Evolutionary conservation across 225 moss, liverwort and hornwort species (phyloP).

Genomic region (Sphagnum tenellum): DNA sequence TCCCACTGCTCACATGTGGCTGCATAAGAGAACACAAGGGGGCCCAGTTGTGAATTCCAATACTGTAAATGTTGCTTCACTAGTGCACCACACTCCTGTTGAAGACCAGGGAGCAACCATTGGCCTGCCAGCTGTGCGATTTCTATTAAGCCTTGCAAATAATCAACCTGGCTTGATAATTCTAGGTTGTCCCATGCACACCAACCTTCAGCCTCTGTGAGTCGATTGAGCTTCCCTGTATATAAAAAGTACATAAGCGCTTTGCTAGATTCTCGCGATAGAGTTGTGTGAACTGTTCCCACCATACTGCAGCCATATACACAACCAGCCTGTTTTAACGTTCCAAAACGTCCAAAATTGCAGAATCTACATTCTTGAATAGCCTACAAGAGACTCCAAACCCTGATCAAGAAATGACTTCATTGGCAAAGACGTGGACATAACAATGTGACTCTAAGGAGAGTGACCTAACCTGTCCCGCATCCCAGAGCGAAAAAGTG

Average conservation of each 20-base stretch:
- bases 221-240: slow-evolving; percentile 31
- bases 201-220: slow-evolving; percentile 25
- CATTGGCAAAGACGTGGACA: too few species aligned
- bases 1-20: slow-evolving; percentile 47
- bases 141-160: slow-evolving; percentile 49
- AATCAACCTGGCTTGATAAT: slow-evolving; percentile 27
- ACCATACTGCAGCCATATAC: slow-evolving; percentile 25
- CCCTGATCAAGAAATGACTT: too few species aligned
- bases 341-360: too few species aligned
- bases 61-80: slow-evolving; percentile 43
- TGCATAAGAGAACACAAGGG: slow-evolving; percentile 40
- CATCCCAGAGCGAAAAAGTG: slow-evolving; percentile 76
- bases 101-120: slow-evolving; percentile 48
- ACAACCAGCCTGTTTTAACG: background rate
- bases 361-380: too few species aligned
- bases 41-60: slow-evolving; percentile 43
- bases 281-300: slow-evolving; percentile 30
- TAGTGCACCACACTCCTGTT: slow-evolving; percentile 25
- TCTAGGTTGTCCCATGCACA: slow-evolving; percentile 65
- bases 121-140: slow-evolving; percentile 54
- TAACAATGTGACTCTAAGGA: too few species aligned
- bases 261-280: slow-evolving; percentile 25
- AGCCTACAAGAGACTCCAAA: too few species aligned
- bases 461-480: slow-evolving; percentile 45
- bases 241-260: slow-evolving; percentile 49